Evolutionary conservation across 73 alveolate species (phyloP), one percentile per base, ranked within the genome.

Genomic region (Paramecium biaurelia): DNA sequence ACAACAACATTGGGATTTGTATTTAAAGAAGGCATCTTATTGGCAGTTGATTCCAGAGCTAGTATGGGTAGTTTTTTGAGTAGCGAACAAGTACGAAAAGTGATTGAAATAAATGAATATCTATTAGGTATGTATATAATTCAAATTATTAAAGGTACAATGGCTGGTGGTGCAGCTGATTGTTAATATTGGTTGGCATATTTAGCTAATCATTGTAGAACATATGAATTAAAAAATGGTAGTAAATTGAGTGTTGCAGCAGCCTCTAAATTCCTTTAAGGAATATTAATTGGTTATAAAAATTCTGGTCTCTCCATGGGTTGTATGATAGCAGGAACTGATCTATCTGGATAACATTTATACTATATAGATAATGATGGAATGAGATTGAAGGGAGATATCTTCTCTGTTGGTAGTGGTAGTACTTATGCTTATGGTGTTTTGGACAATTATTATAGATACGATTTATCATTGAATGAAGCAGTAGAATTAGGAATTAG

Each of bases 161-260:
- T 99, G 99, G 99, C 99, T 7, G 99, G 99, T 18, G 99, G 99
- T 59, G 99, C 99, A 10, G 99, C 99, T 30, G 99, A 99, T 92
- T 98, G 99, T 92, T 95, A 94, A 94, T 98, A 89, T 96, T 99
- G 99, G 99, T 99, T 97, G 93, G 95, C 97, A 76, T 96, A 96
- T 92, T 94, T 98, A 76, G 99, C 99, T 8, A 95, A 94, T 93
- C 97, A 97, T 89, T 98, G 99, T 96, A 94, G 99, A 87, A 92
- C 97, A 88, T 98, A 98, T 87, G 99, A 99, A 93, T 96, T 99
- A 53, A 92, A 99, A 85, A 95, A 97, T 93, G 98, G 99, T 10
- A 96, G 94, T 38, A 85, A 98, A 93, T 97, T 97, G 72, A 93
- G 99, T 2, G 99, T 98, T 9, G 98, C 99, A 30, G 99, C 99